phyloP scores from a whole-genome alignment of 1,284 basidiomycete species.

The Apiotrichum laibachii region DNA sequence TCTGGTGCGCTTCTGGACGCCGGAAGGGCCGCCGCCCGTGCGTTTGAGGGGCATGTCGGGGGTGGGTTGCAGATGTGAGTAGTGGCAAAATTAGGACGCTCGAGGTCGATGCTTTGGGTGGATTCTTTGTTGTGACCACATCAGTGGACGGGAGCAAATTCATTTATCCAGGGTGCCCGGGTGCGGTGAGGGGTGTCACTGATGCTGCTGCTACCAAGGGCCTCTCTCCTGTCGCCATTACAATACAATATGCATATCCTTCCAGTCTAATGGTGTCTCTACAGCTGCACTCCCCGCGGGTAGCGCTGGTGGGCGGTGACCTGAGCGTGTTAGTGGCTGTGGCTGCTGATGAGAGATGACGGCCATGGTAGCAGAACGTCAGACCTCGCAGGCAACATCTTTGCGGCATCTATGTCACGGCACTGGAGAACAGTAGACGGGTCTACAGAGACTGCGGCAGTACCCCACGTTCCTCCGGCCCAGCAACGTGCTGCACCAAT shows the following conservation, averaged over 20 bases:
- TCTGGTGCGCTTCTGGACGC: conserved; percentile 66
- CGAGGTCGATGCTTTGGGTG: background rate
- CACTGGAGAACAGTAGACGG: background rate
- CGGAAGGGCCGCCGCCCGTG: conserved; percentile 30
- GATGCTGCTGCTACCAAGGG: background rate
- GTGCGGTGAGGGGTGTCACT: too few species aligned
- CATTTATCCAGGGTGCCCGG: background rate
- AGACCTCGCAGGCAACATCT: too few species aligned
- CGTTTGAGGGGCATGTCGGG: conserved; percentile 39
- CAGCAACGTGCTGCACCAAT: background rate
- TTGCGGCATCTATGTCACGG: too few species aligned
- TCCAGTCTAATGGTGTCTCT: conserved; percentile 16
- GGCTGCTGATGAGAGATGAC: background rate
- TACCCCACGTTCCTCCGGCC: too few species aligned
- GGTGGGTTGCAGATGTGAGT: background rate
- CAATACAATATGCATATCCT: conserved; percentile 25
- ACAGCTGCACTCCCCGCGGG: conserved; percentile 52
- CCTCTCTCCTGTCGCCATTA: conserved; percentile 2
- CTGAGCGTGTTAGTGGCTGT: conserved; percentile 21
- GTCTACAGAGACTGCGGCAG: background rate
- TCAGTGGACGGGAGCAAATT: conserved; percentile 12
- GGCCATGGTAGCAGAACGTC: too few species aligned
- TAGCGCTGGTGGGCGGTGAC: conserved; percentile 49
- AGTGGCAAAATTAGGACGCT: background rate
- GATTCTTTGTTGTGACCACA: background rate